Base-by-base conservation (phyloP, 805 yeast genomes). In the Saccharomycopsis oosterbeekiorum region DNA sequence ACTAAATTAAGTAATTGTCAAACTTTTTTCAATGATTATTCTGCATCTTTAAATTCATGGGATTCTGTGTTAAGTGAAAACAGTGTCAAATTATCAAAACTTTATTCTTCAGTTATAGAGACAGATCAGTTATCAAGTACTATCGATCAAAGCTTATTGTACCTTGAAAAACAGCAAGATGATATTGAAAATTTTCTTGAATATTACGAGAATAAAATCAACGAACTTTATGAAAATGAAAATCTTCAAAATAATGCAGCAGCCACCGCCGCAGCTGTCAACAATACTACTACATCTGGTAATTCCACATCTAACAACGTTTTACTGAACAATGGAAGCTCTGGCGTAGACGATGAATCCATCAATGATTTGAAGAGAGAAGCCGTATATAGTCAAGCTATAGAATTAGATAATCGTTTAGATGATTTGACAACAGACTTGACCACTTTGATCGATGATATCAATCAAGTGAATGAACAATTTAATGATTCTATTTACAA, bases 91-190 rank as follows among this genome's bases (percentile, higher is more conserved):
- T 88, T 93, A 34, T 78, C 88, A 29, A 84, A 86, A 63, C 75
- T 93, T 54, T 89, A 88, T 71, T 79, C 85, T 42, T 92, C 89
- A 65, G 85, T 94, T 2, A 72, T 86, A 43, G 83, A 84, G 59
- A 96, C 97, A 4, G 97, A 92, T 68, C 88, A 86, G 66, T 83
- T 88, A 58, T 97, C 93, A 70, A 77, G 79, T 53, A 88, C 86
- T 67, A 86, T 94, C 56, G 98, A 94, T 67, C 97, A 91, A 71
- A 86, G 91, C 47, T 77, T 94, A 60, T 77, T 84, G 50, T 93
- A 91, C 69, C 87, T 94, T 58, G 94, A 88, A 69, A 86, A 86
- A 67, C 98, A 94, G 71, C 99, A 94, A 70, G 89, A 88, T 62
- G 98, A 93, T 68, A 76, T 94, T 57, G 99, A 93, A 63, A 77